These are phyloP conservation scores for Phanerochaete carnosa DNA, from an alignment of 768 basidiomycete species.

Conservation along the genomic window DNA sequence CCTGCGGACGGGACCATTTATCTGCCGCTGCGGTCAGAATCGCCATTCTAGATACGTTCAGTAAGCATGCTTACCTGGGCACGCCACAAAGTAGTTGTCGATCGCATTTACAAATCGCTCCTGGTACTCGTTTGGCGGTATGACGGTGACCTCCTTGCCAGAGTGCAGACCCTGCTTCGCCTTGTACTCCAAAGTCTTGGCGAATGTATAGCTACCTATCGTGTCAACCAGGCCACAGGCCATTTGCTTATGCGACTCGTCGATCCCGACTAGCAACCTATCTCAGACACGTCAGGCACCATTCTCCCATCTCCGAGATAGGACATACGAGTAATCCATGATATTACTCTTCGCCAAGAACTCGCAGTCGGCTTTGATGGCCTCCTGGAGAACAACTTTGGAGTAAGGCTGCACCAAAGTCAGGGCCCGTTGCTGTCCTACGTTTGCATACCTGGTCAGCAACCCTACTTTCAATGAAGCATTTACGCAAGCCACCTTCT, in stretches of 20 bases:
- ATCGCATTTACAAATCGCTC: conserved; percentile 72
- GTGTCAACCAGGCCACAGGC: conserved; percentile 82
- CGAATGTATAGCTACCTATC: conserved; percentile 84
- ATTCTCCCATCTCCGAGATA: not conserved
- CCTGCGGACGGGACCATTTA: conserved; percentile 36
- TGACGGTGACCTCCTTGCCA: conserved; percentile 73
- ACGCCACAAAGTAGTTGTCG: conserved; percentile 72
- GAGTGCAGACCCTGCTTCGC: conserved; percentile 74
- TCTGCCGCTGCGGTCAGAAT: conserved; percentile 18
- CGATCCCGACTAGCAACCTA: conserved; percentile 72
- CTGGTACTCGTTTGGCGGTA: conserved; percentile 78
- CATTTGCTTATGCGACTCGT: conserved; percentile 62
- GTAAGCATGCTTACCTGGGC: conserved; percentile 49
- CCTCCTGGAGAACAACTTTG: conserved; percentile 66
- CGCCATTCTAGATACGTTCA: not conserved
- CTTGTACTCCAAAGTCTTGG: conserved; percentile 83
- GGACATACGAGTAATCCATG: conserved; percentile 80
- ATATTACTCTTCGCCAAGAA: conserved; percentile 75
- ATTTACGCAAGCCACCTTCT: conserved; percentile 45
- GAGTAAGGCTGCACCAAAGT: conserved; percentile 71
- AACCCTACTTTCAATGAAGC: not conserved
- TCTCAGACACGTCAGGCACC: not conserved
- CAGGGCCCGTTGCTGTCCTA: conserved; percentile 63
- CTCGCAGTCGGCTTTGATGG: conserved; percentile 66
- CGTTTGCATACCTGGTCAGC: not conserved